Evolutionary conservation across 176 grass and related monocot species (phyloP), one percentile per base, ranked within the genome.

Genomic region (Luzula sylvatica): DNA sequence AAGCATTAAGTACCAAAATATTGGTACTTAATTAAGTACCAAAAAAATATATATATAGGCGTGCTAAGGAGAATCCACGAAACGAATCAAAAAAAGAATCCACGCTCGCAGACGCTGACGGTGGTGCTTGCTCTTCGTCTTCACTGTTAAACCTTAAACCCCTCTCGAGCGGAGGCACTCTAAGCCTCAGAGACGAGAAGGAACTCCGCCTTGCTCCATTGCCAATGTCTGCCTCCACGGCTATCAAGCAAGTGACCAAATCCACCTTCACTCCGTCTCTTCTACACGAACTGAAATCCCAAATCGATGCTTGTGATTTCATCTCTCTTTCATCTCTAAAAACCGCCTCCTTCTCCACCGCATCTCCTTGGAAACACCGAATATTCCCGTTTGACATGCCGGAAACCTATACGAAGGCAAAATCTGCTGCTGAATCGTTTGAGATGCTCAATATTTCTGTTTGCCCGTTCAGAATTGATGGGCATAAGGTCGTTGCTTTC

Each of bases 331-430:
- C 75, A 15, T 71, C 58, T 12, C 26, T 46, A 39, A 78, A 65
- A 22, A 78, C 75, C 28, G 58, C 51, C 16, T 67, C 69, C 35
- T 22, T 14, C 32, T 5, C 53, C 53, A 12, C 60, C 40, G 65
- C 74, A 53, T 62, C 70, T 25, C 63, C 71, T 15, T 68, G 68
- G 15, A 81, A 74, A 73, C 81, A 67, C 32, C 74, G 81, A 14
- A 28, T 80, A 42, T 68, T 89, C 58, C 46, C 59, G 7, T 67
- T 79, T 23, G 90, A 96, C 74, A 96, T 77, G 11, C 5, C 71
- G 15, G 84, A 96, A 59, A 86, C 85, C 3, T 96, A 96, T 50
- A 69, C 79, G 11, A 96, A 89, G 67, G 77, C 90, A 46, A 96
- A 79, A 60, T 59, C 64, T 54, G 68, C 90, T 4, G 85, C 90